Evolutionary conservation across 2,329 filamentous ascomycete genomes (phyloP).

Genomic region (Pseudocercospora eumusae): DNA sequence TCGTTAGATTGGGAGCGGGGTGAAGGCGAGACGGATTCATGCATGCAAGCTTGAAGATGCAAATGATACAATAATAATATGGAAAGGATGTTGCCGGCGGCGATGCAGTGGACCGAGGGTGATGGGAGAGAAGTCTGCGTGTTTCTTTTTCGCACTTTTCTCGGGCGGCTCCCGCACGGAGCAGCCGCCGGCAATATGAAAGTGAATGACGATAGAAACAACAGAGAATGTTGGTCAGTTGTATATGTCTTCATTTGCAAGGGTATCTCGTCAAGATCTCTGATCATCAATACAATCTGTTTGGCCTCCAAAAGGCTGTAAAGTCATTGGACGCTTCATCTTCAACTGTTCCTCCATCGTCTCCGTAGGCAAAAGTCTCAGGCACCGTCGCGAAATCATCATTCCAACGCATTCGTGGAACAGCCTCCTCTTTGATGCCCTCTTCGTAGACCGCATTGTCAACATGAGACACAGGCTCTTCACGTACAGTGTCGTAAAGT

Average conservation of each 20-base stretch:
- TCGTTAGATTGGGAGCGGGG: slow-evolving; percentile 11
- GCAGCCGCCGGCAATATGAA: neutral
- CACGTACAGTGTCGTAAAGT: neutral
- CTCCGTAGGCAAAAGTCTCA: neutral
- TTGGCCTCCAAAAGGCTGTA: slow-evolving; percentile 49
- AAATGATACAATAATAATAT: neutral
- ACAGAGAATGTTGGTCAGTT: neutral
- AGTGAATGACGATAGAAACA: neutral
- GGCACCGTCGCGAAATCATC: neutral
- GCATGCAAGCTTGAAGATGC: slow-evolving; percentile 8
- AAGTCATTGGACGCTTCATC: slow-evolving; percentile 25
- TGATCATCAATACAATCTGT: slow-evolving; percentile 46
- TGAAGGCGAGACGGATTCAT: slow-evolving; percentile 24
- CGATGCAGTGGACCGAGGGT: slow-evolving; percentile 7
- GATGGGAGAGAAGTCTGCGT: slow-evolving; percentile 2
- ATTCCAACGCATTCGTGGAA: neutral
- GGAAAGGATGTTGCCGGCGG: slow-evolving; percentile 8
- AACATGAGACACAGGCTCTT: neutral
- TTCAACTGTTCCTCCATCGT: neutral
- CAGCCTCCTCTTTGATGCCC: neutral
- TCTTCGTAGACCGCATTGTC: neutral
- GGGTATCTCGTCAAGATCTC: slow-evolving; percentile 9
- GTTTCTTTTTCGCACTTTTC: slow-evolving; percentile 6
- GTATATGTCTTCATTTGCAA: neutral
- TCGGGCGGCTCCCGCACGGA: slow-evolving; percentile 5